phyloP scores from a whole-genome alignment of 1,284 basidiomycete species.

The Gomphus bonarii region DNA sequence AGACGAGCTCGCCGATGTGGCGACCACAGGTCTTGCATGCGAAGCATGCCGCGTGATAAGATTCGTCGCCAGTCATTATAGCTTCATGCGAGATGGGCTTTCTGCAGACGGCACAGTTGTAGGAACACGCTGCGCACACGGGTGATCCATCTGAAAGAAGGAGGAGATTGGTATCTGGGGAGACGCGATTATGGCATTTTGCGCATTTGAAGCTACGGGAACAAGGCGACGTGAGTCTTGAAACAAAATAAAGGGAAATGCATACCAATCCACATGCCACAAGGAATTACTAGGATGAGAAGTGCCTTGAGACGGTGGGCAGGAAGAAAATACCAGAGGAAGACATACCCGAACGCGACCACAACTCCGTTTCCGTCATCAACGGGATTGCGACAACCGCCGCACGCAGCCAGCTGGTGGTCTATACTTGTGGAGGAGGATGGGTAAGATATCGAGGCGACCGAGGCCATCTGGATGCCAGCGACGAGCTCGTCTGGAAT shows the following conservation, averaged over 20 bases:
- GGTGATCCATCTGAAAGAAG: slow-evolving; percentile 94
- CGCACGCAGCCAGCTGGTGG: slow-evolving; percentile 60
- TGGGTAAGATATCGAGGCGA: slow-evolving; percentile 9
- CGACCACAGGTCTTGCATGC: slow-evolving; percentile 93
- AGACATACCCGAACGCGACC: slow-evolving; percentile 78
- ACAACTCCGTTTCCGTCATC: slow-evolving; percentile 80
- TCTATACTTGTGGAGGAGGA: neutral
- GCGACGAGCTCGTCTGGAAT: slow-evolving; percentile 1
- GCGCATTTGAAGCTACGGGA: slow-evolving; percentile 67
- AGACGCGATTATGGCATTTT: slow-evolving; percentile 71
- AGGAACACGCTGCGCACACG: slow-evolving; percentile 94
- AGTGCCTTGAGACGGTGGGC: slow-evolving; percentile 10
- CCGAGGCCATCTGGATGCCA: slow-evolving; percentile 8
- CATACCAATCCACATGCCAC: slow-evolving; percentile 19
- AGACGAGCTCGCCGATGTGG: slow-evolving; percentile 95
- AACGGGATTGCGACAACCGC: slow-evolving; percentile 76
- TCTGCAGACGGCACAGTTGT: slow-evolving; percentile 89
- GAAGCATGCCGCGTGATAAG: slow-evolving; percentile 98
- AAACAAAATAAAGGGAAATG: neutral
- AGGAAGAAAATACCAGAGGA: slow-evolving; percentile 12
- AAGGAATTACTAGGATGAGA: slow-evolving; percentile 12
- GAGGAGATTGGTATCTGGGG: slow-evolving; percentile 90
- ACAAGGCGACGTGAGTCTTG: neutral
- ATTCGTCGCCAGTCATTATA: slow-evolving; percentile 98
- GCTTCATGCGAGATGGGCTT: slow-evolving; percentile 92